A percentile compares a stretch with the other conserved stretches of the same genome.
Evolutionary conservation across 1,139 yeast genomes (phyloP).

Genomic region (Casaregolazyma suthepensis): DNA sequence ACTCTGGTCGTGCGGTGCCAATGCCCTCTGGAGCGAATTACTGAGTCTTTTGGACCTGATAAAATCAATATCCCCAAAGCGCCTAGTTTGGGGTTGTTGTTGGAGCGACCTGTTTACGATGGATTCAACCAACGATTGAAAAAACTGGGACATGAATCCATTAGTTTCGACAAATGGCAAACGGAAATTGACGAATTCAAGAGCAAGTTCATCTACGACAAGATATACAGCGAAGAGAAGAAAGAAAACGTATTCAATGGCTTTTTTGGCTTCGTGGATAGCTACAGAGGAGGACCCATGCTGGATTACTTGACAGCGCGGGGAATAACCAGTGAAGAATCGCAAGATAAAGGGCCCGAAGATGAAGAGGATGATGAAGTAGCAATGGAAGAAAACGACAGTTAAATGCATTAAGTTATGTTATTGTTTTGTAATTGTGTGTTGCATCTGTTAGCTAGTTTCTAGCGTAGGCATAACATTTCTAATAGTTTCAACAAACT

Average conservation of each 20-base stretch:
- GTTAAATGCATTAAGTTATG: neutral
- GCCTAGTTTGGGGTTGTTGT: constrained; percentile 85
- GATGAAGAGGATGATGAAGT: constrained; percentile 29
- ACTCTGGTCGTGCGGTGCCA: constrained; percentile 79
- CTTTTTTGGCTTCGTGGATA: constrained; percentile 82
- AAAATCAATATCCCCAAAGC: constrained; percentile 94
- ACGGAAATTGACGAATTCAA: constrained; percentile 79
- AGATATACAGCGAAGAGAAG: constrained; percentile 83
- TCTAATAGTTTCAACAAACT: too few relatives aligned
- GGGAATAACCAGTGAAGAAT: constrained; percentile 38
- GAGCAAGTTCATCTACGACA: constrained; percentile 81
- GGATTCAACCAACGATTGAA: constrained; percentile 69
- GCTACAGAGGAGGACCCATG: constrained; percentile 54
- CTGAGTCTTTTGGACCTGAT: constrained; percentile 67
- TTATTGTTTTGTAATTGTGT: too few relatives aligned
- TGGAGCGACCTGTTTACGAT: constrained; percentile 90
- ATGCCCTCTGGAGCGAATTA: constrained; percentile 67
- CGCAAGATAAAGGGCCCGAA: constrained; percentile 17
- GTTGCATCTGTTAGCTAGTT: too few relatives aligned
- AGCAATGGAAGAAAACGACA: constrained; percentile 22
- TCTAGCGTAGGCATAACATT: too few relatives aligned
- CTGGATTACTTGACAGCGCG: constrained; percentile 73
- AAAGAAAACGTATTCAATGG: constrained; percentile 84
- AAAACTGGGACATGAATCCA: constrained; percentile 71
- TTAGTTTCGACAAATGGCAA: constrained; percentile 63